Evolutionary conservation across 768 basidiomycete species (phyloP).

Genomic region (Mycena indigotica): DNA sequence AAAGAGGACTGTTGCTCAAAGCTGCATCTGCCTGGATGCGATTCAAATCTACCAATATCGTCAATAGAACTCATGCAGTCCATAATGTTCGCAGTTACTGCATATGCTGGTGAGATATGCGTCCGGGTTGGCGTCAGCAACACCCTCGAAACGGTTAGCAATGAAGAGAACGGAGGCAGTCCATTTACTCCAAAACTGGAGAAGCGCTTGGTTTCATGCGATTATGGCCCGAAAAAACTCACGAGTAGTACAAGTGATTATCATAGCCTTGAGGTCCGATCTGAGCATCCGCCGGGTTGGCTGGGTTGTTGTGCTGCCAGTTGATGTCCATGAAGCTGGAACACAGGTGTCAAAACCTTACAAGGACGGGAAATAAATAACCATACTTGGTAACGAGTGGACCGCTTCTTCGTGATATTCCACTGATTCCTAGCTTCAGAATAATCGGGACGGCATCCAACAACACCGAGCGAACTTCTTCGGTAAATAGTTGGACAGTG

Average conservation of each 20-base stretch:
- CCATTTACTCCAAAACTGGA: constrained; percentile 58
- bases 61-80: neutral
- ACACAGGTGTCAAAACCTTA: constrained; percentile 17
- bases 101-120: constrained; percentile 72
- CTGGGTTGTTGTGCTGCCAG: constrained; percentile 71
- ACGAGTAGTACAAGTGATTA: constrained; percentile 80
- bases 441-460: constrained; percentile 42
- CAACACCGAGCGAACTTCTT: constrained; percentile 34
- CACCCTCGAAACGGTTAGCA: constrained; percentile 48
- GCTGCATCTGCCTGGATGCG: constrained; percentile 53
- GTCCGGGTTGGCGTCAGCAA: constrained; percentile 61
- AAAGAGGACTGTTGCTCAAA: constrained; percentile 48
- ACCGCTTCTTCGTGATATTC: constrained; percentile 13
- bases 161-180: constrained; percentile 8
- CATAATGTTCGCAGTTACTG: too few species aligned
- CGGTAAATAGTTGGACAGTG: constrained; percentile 25
- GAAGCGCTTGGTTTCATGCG: constrained; percentile 2
- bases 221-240: too few species aligned
- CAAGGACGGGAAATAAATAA: neutral
- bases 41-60: constrained; percentile 50
- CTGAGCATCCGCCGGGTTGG: constrained; percentile 71
- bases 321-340: constrained; percentile 78
- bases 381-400: constrained; percentile 40
- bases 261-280: constrained; percentile 76
- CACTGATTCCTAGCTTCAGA: constrained; percentile 26